Evolutionary conservation across 2,329 filamentous ascomycete genomes (phyloP), one percentile per base, ranked within the genome.

Genomic region (Phaeosphaeria sp.): DNA sequence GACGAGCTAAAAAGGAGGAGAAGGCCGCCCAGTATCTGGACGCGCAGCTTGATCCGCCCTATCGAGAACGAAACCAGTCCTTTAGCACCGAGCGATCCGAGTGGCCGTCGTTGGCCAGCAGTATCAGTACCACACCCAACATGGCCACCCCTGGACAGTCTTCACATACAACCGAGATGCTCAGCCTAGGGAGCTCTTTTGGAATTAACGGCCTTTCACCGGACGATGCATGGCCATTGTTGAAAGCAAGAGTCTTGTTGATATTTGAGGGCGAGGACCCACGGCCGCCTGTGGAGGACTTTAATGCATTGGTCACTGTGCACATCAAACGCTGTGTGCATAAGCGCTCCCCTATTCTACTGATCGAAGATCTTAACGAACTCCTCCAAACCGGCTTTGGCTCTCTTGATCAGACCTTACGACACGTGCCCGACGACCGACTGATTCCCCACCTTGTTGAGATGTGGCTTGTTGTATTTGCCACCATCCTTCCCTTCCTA

Each of bases 381-480:
- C 82, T 95, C 3, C 80, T 95, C 1, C 79, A 83, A n/a, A 90
- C 91, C 0, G 95, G 95, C 1, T 99, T 98, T 72, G 84, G 86
- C 27, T 93, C 90, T 1, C 83, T 99, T 2, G 94, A 97, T 66
- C 90, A 93, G 64, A 93, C 91, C 0, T 81, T 98, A 18, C 86
- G 89, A 50, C 87, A 87, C 46, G 88, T 92, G 0, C 85, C 92
- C 0, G 94, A 98, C 71, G 93, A 97, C 59, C 87, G 90, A 33
- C 85, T 98, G n/a, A 92, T 98, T 21, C 91, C 92, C 0, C 88
- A 92, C 55, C 83, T 99, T 0, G 94, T 97, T 2, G 92, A 97
- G 73, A 88, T 97, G 72, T 99, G 95, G 95, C 87, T 96, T 58
- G 89, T 95, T 47, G 93, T 95, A 0, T 97, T 97, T 70, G 94